Evolutionary conservation across 345 rosid species (phyloP).

Genomic region (Cardamine occulta): DNA sequence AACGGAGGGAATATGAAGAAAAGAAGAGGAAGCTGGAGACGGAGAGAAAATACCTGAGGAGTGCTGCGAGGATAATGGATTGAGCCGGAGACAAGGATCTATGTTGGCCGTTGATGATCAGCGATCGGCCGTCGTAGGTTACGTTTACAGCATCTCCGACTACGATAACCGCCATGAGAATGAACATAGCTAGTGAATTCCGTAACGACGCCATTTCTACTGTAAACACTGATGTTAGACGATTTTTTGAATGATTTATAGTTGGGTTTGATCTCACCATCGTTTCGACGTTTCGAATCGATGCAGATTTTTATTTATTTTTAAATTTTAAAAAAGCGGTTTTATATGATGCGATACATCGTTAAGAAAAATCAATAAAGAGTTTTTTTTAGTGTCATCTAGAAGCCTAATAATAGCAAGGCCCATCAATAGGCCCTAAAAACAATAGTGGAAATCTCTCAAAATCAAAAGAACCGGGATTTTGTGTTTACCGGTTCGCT

Average conservation of each 20-base stretch:
- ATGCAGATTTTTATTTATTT: neutral
- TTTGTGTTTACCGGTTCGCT: neutral
- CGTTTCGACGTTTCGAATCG: slow-evolving; percentile 16
- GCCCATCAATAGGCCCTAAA: slow-evolving; percentile 2
- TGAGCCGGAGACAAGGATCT: slow-evolving; percentile 80
- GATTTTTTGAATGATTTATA: slow-evolving; percentile 12
- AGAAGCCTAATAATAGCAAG: slow-evolving; percentile 7
- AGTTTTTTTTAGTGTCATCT: neutral
- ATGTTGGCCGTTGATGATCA: slow-evolving; percentile 63
- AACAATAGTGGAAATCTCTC: neutral
- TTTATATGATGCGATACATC: neutral
- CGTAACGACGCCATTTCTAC: slow-evolving; percentile 19
- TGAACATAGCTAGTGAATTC: slow-evolving; percentile 17
- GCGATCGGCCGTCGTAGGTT: slow-evolving; percentile 65
- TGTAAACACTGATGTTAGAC: slow-evolving; percentile 1
- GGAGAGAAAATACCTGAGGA: slow-evolving; percentile 52
- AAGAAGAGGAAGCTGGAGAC: slow-evolving; percentile 5
- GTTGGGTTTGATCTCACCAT: neutral
- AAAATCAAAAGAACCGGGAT: neutral
- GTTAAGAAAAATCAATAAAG: neutral
- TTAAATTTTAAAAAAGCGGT: neutral
- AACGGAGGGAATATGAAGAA: neutral
- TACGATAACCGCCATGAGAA: slow-evolving; percentile 29
- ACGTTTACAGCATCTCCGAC: slow-evolving; percentile 26
- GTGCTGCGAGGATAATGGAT: slow-evolving; percentile 87